Conservation (phyloP, 2,329 filamentous ascomycete species). For the Basipetospora chlamydospora region DNA sequence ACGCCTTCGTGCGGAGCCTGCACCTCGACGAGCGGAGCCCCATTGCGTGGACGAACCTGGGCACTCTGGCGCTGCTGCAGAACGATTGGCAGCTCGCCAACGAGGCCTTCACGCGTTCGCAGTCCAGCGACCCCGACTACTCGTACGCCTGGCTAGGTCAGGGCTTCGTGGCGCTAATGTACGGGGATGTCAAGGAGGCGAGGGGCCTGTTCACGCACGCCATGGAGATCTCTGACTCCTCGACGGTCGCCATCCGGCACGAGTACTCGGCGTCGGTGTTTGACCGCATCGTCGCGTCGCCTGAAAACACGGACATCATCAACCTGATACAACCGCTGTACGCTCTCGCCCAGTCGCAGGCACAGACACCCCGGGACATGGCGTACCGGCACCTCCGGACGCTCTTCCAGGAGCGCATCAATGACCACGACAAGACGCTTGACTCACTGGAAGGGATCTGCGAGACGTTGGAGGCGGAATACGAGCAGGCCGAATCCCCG, state of each 20-base stretch:
- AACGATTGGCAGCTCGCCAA: conserved; percentile 79
- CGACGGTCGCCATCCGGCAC: conserved; percentile 55
- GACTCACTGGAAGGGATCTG: conserved; percentile 52
- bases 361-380: conserved; percentile 55
- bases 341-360: conserved; percentile 66
- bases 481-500: conserved; percentile 68
- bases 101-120: conserved; percentile 75
- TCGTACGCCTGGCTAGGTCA: conserved; percentile 90
- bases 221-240: conserved; percentile 78
- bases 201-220: conserved; percentile 81
- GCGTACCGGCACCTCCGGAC: conserved; percentile 64
- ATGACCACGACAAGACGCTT: conserved; percentile 51
- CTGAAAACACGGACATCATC: conserved; percentile 33
- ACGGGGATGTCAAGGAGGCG: conserved; percentile 63
- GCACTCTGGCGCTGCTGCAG: conserved; percentile 70
- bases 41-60: conserved; percentile 80
- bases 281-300: conserved; percentile 55
- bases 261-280: conserved; percentile 74
- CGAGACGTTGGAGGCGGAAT: conserved; percentile 59
- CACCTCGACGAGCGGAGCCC: conserved; percentile 81
- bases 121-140: conserved; percentile 89
- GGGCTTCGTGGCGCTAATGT: conserved; percentile 66
- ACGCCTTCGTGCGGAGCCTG: conserved; percentile 84
- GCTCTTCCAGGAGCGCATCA: conserved; percentile 67
- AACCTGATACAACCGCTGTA: conserved; percentile 77